Base-by-base conservation (phyloP, 495 filamentous ascomycete species). In the Xylaria acuta region DNA sequence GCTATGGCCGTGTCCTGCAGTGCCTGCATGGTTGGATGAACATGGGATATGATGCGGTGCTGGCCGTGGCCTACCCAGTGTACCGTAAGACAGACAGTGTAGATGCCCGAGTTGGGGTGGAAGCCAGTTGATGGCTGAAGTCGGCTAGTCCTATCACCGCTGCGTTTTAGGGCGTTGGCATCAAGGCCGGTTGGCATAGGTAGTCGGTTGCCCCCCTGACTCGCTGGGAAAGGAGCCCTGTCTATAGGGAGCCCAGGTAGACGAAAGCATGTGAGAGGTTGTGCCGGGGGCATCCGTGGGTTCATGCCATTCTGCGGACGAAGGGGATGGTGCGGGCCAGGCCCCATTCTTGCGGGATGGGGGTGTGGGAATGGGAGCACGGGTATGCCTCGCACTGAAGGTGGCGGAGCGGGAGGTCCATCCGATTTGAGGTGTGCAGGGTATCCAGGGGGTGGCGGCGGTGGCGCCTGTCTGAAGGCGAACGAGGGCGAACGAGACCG, bases 81-180 rank as follows among this genome's bases (percentile, higher is more conserved):
- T 71, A 84, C 76, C 51, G 74, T 75, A 36, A 84, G 74, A 49
- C 77, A 71, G 32, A 80, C 75, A 68, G 75, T 73, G 53, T 74
- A 69, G 7, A 65, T 25, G 11, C 65, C 71, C 18, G 18, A 9
- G n/a, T 38, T 5, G 54, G 66, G 38, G 22, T 54, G 27, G 25
- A 25, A 27, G 45, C 58, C 38, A 54, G 64, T 18, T 14, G 22
- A 6, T 27, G 41, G 63, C 9, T 38, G 41, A 12, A 16, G 30
- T n/a, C n/a, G n/a, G n/a, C n/a, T n/a, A n/a, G n/a, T n/a, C n/a
- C n/a, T n/a, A n/a, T n/a, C n/a, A n/a, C n/a, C n/a, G n/a, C n/a
- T n/a, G n/a, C n/a, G n/a, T n/a, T n/a, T n/a, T n/a, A n/a, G n/a
- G n/a, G n/a, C n/a, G n/a, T n/a, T n/a, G n/a, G n/a, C n/a, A n/a